Base-by-base conservation (phyloP, 306 rosid genomes). In the Fragaria nilgerrensis region DNA sequence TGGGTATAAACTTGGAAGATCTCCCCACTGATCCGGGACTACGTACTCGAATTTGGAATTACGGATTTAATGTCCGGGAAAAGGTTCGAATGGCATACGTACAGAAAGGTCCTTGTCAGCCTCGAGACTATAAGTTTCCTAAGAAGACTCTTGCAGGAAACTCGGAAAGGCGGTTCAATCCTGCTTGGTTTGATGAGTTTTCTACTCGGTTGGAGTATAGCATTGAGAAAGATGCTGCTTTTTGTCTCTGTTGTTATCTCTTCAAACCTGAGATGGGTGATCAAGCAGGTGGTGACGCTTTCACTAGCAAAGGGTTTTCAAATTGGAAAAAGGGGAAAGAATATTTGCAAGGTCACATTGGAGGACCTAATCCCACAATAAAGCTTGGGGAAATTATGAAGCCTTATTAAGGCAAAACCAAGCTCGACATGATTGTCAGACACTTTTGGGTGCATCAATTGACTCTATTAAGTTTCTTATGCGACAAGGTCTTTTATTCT, bases 181-280 rank as follows among this genome's bases (percentile, higher is more conserved):
- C 59, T n/a, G 59, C 59, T 53, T 68, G 72, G 52, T 68, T 68
- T 68, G 23, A 23, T 17, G 68, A 74, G n/a, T 22, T 9, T 58
- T 12, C 20, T 13, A 55, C 48, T 58, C 58, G 68, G 77, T 56
- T 59, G 64, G 77, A 73, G 23, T 73, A 73, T 43, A 74, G 41
- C 20, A 23, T 39, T n/a, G 17, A 17, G 27, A 41, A 74, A 12
- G 43, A 74, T 59, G 43, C 4, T 20, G 68, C 47, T 23, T 25
- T 2, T 59, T 74, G 39, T 58, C 19, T 58, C 1, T 58, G 32
- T 59, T 74, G 53, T 58, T 74, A 56, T 39, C 68, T 74, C 36
- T 29, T 53, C 3, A 56, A 37, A 23, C 52, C 39, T 17, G 32
- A 74, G 1, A 59, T 7, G 43, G 77, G 77, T 56, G 52, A 55